Conservation (phyloP, 75 land plant genomes). For the Selaginella moellendorffii region DNA sequence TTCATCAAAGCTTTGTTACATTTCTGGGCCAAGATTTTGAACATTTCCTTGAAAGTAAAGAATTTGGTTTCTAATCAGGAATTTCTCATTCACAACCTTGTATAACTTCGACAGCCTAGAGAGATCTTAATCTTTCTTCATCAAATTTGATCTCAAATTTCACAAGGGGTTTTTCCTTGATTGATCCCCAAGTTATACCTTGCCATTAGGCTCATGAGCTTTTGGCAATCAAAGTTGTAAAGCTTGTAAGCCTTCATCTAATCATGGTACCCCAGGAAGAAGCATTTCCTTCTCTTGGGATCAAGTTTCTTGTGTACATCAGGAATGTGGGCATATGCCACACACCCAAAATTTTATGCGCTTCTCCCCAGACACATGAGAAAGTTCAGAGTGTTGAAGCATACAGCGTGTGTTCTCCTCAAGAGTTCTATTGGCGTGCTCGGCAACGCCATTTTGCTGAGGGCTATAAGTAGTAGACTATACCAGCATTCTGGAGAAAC, state of each 20-base stretch:
- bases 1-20: too few relatives aligned
- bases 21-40: too few relatives aligned
- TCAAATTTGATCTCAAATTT: too few relatives aligned
- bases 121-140: too few relatives aligned
- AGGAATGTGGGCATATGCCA: conserved; percentile 6
- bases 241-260: conserved; percentile 5
- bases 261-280: background rate
- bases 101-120: too few relatives aligned
- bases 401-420: background rate
- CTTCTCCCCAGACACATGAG: background rate
- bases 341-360: conserved; percentile 7
- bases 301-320: conserved; percentile 6
- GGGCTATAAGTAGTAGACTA: background rate
- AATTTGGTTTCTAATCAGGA: too few relatives aligned
- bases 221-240: conserved; percentile 2
- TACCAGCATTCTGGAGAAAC: background rate
- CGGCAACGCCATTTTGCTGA: background rate
- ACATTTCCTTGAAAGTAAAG: too few relatives aligned
- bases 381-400: background rate
- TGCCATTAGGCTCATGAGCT: too few relatives aligned
- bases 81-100: too few relatives aligned
- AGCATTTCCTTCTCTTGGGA: background rate
- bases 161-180: too few relatives aligned
- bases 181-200: background rate
- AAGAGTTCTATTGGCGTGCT: background rate